phyloP scores from a whole-genome alignment of 148 eudicot species.

The Heliamphora exappendiculata region DNA sequence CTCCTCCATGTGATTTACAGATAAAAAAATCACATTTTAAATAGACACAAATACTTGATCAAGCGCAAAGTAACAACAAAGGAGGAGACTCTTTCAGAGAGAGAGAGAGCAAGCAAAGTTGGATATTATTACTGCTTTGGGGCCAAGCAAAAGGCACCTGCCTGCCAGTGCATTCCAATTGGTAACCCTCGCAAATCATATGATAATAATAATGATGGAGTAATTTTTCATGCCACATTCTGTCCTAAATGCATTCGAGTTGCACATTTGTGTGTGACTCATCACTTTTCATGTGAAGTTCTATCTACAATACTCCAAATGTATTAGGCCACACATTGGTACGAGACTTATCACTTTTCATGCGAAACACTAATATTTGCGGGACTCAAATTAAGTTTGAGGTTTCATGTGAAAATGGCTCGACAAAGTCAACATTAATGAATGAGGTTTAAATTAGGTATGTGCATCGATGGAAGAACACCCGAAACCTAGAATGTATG shows the following conservation, averaged over 20 bases:
- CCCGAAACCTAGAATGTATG: not conserved
- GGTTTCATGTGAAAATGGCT: too few relatives aligned
- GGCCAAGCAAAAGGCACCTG: slow-evolving; percentile 2
- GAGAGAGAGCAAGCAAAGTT: slow-evolving; percentile 6
- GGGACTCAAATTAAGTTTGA: too few relatives aligned
- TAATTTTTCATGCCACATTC: too few relatives aligned
- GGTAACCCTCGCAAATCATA: too few relatives aligned
- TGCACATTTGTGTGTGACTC: too few relatives aligned
- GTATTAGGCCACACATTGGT: too few relatives aligned
- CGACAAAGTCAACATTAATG: not conserved
- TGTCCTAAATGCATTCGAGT: too few relatives aligned
- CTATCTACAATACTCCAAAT: too few relatives aligned
- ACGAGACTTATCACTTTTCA: too few relatives aligned
- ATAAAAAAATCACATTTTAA: not conserved
- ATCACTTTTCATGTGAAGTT: too few relatives aligned
- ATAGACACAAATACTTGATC: not conserved
- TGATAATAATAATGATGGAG: too few relatives aligned
- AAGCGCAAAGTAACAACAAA: slow-evolving; percentile 13
- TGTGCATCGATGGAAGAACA: not conserved
- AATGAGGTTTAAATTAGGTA: slow-evolving; percentile 5
- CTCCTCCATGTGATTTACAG: not conserved
- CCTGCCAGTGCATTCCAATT: not conserved
- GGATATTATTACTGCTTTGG: not conserved
- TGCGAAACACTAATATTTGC: too few relatives aligned
- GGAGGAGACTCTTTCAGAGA: not conserved